phyloP scores from a whole-genome alignment of 208 protist species.

The Crithidia brevicula region DNA sequence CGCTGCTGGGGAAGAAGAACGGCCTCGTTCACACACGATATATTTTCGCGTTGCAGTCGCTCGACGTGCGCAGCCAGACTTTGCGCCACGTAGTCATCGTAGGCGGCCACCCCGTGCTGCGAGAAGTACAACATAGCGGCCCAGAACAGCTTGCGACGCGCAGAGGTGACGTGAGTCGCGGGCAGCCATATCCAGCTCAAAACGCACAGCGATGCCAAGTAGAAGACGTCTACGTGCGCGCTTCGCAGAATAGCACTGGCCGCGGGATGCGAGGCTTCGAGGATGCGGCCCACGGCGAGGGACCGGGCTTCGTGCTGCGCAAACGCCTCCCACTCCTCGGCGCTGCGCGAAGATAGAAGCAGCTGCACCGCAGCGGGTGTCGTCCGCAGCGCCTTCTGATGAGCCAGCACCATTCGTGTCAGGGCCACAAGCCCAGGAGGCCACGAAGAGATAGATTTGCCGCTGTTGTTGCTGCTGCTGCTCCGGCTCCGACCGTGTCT shows the following conservation, averaged over 20 bases:
- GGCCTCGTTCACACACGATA: conserved; percentile 7
- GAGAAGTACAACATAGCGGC: conserved; percentile 33
- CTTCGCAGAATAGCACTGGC: conserved; percentile 17
- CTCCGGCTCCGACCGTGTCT: too few species aligned
- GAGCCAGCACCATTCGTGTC: conserved; percentile 8
- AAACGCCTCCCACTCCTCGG: conserved; percentile 32
- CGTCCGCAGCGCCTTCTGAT: conserved; percentile 11
- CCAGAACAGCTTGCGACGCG: conserved; percentile 28
- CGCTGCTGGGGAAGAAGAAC: conserved; percentile 22
- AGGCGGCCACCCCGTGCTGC: conserved; percentile 22
- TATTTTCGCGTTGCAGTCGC: conserved; percentile 20
- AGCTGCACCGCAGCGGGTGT: conserved; percentile 8
- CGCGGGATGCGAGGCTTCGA: conserved; percentile 10
- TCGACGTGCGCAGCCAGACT: conserved; percentile 34
- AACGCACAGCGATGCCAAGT: conserved; percentile 52
- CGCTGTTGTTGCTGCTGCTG: not conserved
- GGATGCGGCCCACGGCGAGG: conserved; percentile 15
- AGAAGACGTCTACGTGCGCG: conserved; percentile 49
- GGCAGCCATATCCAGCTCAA: conserved; percentile 46
- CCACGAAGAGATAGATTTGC: not conserved
- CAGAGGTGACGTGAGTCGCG: conserved; percentile 22
- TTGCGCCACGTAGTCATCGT: conserved; percentile 33
- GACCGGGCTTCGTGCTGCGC: conserved; percentile 11
- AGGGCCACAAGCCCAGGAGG: not conserved
- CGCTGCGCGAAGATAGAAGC: conserved; percentile 21